phyloP scores from a whole-genome alignment of 371 early-diverging fungal genomes.

The Haplosporangium sp. region DNA sequence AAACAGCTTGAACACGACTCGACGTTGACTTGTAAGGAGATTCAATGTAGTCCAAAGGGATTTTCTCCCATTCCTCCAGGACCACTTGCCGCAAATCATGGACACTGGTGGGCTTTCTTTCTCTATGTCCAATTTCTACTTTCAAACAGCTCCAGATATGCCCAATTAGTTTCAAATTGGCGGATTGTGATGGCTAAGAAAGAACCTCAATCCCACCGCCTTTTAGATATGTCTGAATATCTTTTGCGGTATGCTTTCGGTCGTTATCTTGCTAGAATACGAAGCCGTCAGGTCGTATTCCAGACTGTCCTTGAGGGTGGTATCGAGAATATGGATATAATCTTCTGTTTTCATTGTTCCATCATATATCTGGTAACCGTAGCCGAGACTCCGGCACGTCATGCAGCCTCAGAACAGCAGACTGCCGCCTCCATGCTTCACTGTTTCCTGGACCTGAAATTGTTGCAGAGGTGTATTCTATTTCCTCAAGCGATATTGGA shows the following conservation, averaged over 20 bases:
- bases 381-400: conserved; percentile 15
- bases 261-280: conserved; percentile 16
- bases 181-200: conserved; percentile 9
- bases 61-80: conserved; percentile 10
- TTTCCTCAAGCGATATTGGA: too few relatives aligned
- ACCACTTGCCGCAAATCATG: conserved; percentile 11
- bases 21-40: conserved; percentile 3
- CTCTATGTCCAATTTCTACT: conserved; percentile 8
- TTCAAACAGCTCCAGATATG: conserved; percentile 11
- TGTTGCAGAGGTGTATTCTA: too few relatives aligned
- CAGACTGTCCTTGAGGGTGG: conserved; percentile 7
- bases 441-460: conserved; percentile 15
- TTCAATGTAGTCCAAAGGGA: not conserved
- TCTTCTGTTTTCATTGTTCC: conserved; percentile 12
- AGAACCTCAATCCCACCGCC: not conserved
- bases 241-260: conserved; percentile 9
- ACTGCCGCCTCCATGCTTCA: conserved; percentile 32
- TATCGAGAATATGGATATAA: conserved; percentile 6
- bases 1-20: not conserved
- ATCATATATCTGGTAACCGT: conserved; percentile 14
- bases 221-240: not conserved
- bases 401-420: conserved; percentile 49
- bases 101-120: conserved; percentile 6
- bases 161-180: conserved; percentile 10
- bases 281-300: not conserved